phyloP scores from a whole-genome alignment of 345 rosid genomes.

The Hypericum perforatum region DNA sequence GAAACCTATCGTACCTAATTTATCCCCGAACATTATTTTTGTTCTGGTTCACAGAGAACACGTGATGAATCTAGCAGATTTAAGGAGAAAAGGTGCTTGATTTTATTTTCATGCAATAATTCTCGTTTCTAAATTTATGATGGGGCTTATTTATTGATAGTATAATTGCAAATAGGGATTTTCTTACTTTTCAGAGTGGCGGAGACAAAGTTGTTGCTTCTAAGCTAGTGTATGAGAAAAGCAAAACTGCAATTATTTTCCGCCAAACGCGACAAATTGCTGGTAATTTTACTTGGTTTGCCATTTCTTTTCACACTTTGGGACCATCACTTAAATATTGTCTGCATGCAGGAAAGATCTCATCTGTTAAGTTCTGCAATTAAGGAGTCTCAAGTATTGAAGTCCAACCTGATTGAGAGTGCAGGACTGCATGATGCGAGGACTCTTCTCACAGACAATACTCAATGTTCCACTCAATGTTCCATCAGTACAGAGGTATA shows the following conservation, averaged over 20 bases:
- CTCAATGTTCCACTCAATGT: slow-evolving; percentile 19
- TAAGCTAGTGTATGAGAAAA: slow-evolving; percentile 55
- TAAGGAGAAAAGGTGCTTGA: slow-evolving; percentile 43
- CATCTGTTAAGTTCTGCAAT: slow-evolving; percentile 35
- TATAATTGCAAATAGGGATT: slow-evolving; percentile 17
- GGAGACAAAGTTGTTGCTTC: slow-evolving; percentile 39
- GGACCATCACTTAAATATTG: slow-evolving; percentile 14
- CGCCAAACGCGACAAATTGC: slow-evolving; percentile 41
- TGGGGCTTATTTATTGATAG: slow-evolving; percentile 9
- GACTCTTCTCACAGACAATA: slow-evolving; percentile 11
- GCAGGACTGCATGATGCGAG: slow-evolving; percentile 19
- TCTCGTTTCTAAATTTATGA: background rate
- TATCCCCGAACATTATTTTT: slow-evolving; percentile 18
- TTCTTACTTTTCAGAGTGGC: slow-evolving; percentile 41
- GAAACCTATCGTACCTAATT: background rate
- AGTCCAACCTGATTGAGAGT: slow-evolving; percentile 24
- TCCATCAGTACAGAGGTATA: slow-evolving; percentile 4
- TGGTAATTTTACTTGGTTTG: slow-evolving; percentile 34
- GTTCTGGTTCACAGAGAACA: slow-evolving; percentile 27
- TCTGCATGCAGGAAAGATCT: slow-evolving; percentile 45
- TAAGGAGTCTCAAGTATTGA: slow-evolving; percentile 42
- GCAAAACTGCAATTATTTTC: slow-evolving; percentile 50
- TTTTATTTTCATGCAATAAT: slow-evolving; percentile 7
- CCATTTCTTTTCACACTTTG: slow-evolving; percentile 4
- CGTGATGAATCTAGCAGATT: slow-evolving; percentile 24